Evolutionary conservation across 352 stramenopile species (phyloP).

Genomic region (Phytophthora fragariae): DNA sequence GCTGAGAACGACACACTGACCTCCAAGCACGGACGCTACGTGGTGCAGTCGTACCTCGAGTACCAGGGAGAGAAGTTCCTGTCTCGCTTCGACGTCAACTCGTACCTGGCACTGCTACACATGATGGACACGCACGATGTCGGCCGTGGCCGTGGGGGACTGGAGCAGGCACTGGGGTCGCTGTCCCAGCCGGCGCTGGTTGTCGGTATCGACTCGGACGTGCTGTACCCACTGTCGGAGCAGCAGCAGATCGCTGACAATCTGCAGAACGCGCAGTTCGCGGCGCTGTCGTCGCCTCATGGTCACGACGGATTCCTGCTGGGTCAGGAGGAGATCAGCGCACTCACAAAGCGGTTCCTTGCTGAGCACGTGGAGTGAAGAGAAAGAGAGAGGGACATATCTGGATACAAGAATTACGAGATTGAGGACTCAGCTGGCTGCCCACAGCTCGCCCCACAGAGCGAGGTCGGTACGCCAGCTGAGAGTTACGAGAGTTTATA

Average conservation of each 20-base stretch:
- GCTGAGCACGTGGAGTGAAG: conserved; percentile 43
- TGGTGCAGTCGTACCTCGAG: conserved; percentile 89
- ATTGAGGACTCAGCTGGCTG: conserved; percentile 23
- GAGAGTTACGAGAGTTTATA: conserved; percentile 21
- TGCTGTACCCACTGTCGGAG: conserved; percentile 95
- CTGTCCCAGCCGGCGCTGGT: conserved; percentile 88
- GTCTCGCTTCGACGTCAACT: conserved; percentile 95
- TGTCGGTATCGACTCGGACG: conserved; percentile 95
- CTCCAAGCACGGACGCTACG: conserved; percentile 55
- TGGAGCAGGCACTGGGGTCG: conserved; percentile 67
- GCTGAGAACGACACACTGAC: conserved; percentile 26
- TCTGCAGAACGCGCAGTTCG: conserved; percentile 89
- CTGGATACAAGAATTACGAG: conserved; percentile 8
- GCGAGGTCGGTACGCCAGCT: conserved; percentile 34
- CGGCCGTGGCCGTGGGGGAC: conserved; percentile 76
- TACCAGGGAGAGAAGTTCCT: conserved; percentile 97
- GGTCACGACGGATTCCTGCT: conserved; percentile 98
- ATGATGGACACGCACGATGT: conserved; percentile 98
- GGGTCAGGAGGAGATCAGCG: conserved; percentile 93
- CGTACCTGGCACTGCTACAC: conserved; percentile 95
- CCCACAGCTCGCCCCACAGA: conserved; percentile 36
- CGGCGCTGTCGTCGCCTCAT: conserved; percentile 90
- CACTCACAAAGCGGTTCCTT: conserved; percentile 69
- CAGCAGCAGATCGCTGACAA: conserved; percentile 88
- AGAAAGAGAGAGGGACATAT: conserved; percentile 9